Conservation (phyloP, 306 rosid genomes). For the Prunus mira region DNA sequence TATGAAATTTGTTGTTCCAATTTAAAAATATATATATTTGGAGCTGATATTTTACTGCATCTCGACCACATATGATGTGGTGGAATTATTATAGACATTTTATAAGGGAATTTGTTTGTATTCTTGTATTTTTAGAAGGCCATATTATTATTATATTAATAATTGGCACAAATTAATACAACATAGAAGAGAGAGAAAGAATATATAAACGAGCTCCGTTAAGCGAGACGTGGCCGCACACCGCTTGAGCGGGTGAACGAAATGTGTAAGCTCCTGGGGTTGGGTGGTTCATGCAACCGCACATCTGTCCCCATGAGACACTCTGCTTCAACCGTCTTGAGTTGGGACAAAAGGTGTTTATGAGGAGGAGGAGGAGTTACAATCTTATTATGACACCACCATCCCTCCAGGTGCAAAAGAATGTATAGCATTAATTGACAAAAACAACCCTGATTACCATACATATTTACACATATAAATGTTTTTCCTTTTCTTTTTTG, state of each 20-base stretch:
- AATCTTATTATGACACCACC: not conserved
- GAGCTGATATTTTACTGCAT: too few relatives aligned
- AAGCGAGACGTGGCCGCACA: not conserved
- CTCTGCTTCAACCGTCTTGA: not conserved
- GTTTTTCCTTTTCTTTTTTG: not conserved
- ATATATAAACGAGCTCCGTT: too few relatives aligned
- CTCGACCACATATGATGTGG: too few relatives aligned
- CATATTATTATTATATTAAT: too few relatives aligned
- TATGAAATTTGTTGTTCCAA: too few relatives aligned
- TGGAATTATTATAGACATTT: too few relatives aligned
- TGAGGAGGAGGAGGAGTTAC: not conserved
- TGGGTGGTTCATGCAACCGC: constrained; percentile 35
- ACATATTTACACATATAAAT: not conserved
- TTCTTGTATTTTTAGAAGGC: too few relatives aligned
- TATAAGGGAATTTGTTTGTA: too few relatives aligned
- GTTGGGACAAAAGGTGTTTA: not conserved
- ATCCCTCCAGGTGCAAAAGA: not conserved
- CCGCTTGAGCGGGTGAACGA: not conserved
- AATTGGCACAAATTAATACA: too few relatives aligned
- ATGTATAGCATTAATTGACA: not conserved
- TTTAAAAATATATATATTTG: too few relatives aligned
- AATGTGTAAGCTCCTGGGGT: constrained; percentile 25
- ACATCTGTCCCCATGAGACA: constrained; percentile 28
- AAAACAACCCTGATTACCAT: not conserved
- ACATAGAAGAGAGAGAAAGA: too few relatives aligned